Evolutionary conservation across 176 grass and related monocot genomes (phyloP), one percentile per base, ranked within the genome.

Genomic region (Oryza longistaminata): DNA sequence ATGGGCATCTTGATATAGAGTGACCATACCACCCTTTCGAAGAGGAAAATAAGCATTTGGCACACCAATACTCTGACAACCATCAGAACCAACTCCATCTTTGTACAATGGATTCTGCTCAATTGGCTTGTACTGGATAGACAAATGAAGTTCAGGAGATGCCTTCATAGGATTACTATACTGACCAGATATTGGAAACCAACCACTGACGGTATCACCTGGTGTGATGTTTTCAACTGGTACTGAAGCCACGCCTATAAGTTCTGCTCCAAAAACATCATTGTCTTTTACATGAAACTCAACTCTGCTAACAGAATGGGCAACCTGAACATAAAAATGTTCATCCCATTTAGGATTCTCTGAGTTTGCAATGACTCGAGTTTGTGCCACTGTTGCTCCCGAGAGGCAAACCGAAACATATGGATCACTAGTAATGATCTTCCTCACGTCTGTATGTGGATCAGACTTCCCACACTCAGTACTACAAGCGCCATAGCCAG

Each of bases 281-380:
- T 98, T 95, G 58, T 98, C 96, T 82, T 95, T 93, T 68, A 98
- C 96, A 80, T 87, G 91, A 73, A 98, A 98, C 85, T 98, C 93
- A 43, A 98, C 29, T 74, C 82, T 87, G 42, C 70, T 80, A 42
- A 89, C 82, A 33, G 96, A 92, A 76, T 98, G 96, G 8, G 96
- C 96, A 22, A 98, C 96, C 40, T 94, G 91, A 81, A 95, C 85
- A 76, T 87, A 90, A 76, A 98, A 98, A 68, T 98, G 96, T 53
- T 98, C 96, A 12, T 95, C 91, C 96, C 96, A 95, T 87, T 95
- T 98, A 3, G 96, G 96, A 46, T 98, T 87, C 83, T 98, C 96
- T 0, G 93, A 92, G 84, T 98, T 98, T 0, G 91, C 73, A 66
- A 98, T 98, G 22, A 98, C 89, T 64, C 96, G 84, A 69, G 96